Evolutionary conservation across 176 grass and related monocot genomes (phyloP).

Genomic region (Oryza glaberrima): DNA sequence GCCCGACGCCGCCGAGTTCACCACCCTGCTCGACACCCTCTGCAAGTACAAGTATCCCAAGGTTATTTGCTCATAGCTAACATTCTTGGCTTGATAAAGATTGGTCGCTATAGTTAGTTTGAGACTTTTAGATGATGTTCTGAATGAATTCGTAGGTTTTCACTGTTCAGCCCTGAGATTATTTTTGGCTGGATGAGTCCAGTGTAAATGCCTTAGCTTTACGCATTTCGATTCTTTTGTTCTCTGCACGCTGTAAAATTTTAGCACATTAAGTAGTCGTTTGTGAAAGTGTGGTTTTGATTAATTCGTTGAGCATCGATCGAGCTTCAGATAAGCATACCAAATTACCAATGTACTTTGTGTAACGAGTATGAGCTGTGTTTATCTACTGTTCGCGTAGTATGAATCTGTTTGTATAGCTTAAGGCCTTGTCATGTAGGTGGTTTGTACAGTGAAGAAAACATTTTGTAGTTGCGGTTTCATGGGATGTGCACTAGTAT

Average conservation of each 20-base stretch:
- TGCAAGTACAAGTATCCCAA: conserved; percentile 97
- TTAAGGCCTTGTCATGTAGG: neutral
- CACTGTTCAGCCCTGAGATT: neutral
- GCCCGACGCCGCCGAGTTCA: conserved; percentile 62
- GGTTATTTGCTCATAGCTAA: conserved; percentile 38
- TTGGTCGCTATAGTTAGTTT: neutral
- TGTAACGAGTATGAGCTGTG: neutral
- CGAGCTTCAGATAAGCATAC: neutral
- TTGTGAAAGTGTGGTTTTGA: neutral
- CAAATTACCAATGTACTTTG: neutral
- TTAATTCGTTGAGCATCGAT: too few relatives aligned
- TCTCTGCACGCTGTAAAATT: neutral
- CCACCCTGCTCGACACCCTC: conserved; percentile 82
- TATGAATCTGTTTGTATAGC: neutral
- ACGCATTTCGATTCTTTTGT: neutral
- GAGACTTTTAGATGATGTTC: neutral
- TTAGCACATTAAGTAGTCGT: neutral
- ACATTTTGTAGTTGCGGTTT: neutral
- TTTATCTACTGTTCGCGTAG: neutral
- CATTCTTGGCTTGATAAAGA: neutral
- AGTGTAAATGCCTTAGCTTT: too few relatives aligned
- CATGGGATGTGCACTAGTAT: too few relatives aligned
- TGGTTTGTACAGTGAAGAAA: neutral
- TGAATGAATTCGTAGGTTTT: neutral
- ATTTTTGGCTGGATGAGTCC: neutral